These are phyloP conservation scores for Ceratocystis destructans DNA, from an alignment of 2,329 filamentous ascomycete genomes.

Conservation along the genomic window DNA sequence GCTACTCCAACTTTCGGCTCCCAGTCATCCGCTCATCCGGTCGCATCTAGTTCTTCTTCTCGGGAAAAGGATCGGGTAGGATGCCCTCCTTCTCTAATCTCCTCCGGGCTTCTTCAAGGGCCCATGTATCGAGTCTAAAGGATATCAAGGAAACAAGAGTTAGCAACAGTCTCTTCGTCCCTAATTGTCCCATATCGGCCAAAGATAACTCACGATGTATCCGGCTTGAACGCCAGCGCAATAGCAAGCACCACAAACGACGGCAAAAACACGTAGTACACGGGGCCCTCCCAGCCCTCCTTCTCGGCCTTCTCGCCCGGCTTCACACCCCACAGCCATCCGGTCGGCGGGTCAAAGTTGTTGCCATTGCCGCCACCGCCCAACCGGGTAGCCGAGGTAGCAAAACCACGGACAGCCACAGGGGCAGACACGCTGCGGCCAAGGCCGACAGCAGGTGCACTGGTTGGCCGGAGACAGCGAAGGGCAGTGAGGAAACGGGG, in stretches of 20 bases:
- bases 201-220: slow-evolving; percentile 71
- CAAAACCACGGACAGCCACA: background rate
- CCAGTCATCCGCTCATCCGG: background rate
- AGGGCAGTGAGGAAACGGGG: background rate
- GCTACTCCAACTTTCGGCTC: background rate
- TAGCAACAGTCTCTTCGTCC: background rate
- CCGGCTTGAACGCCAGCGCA: slow-evolving; percentile 90
- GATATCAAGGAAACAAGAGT: background rate
- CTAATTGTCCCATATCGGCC: background rate
- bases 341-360: slow-evolving; percentile 77
- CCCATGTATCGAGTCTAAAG: slow-evolving; percentile 93
- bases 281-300: slow-evolving; percentile 89
- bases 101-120: slow-evolving; percentile 87
- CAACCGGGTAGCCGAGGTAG: slow-evolving; percentile 24
- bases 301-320: slow-evolving; percentile 91
- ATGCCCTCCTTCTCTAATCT: slow-evolving; percentile 94
- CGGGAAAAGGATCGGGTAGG: slow-evolving; percentile 58
- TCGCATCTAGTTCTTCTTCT: slow-evolving; percentile 36
- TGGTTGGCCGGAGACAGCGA: background rate
- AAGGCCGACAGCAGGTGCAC: background rate
- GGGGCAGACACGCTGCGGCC: background rate
- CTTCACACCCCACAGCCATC: slow-evolving; percentile 89
- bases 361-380: slow-evolving; percentile 42
- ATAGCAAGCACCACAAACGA: slow-evolving; percentile 59
- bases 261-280: slow-evolving; percentile 73